Evolutionary conservation across 2,329 filamentous ascomycete genomes (phyloP), one percentile per base, ranked within the genome.

Genomic region (Emericellopsis cladophorae): DNA sequence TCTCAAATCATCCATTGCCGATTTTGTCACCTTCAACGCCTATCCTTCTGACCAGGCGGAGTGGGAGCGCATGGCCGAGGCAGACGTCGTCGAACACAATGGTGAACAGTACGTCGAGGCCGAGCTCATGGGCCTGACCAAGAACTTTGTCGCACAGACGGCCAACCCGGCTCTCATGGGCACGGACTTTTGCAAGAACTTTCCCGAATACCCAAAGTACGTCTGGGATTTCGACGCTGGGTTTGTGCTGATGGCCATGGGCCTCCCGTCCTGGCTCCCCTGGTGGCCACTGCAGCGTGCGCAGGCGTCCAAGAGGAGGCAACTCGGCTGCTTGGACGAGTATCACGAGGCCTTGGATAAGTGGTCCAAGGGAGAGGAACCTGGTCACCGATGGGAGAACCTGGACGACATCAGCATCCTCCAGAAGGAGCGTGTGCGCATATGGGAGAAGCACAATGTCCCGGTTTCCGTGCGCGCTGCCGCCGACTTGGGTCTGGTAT

Each of bases 161-260:
- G 54, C 59, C 8, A 62, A 54, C 11, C 46, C 51, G 4, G 52
- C 58, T 2, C 49, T 65, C 5, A 57, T 64, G 37, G 64, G 64
- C n/a, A 58, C 56, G 4, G 58, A 65, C 43, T 62, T 66, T 48
- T 53, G 62, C 36, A 54, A 63, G 23, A 61, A 65, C 45, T 65
- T 59, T 12, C 54, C 59, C 3, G 55, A 61, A 1, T 54, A 64
- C 16, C 62, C 59, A 52, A 46, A 57, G 29, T 47, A 55, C 11
- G 44, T 66, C 31, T 66, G 62, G 62, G 44, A 47, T 8, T 60
- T 62, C 33, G 59, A 65, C 40, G 49, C 56, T 2, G 54, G 49
- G 4, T 56, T 64, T 36, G 42, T 54, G 9, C 44, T 52, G 0
- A 40, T 65, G 26, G 55, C 56, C 2, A 46, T 56, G 22, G 49